phyloP scores from a whole-genome alignment of 2,329 filamentous ascomycete genomes.

The Tolypocladium tropicale region DNA sequence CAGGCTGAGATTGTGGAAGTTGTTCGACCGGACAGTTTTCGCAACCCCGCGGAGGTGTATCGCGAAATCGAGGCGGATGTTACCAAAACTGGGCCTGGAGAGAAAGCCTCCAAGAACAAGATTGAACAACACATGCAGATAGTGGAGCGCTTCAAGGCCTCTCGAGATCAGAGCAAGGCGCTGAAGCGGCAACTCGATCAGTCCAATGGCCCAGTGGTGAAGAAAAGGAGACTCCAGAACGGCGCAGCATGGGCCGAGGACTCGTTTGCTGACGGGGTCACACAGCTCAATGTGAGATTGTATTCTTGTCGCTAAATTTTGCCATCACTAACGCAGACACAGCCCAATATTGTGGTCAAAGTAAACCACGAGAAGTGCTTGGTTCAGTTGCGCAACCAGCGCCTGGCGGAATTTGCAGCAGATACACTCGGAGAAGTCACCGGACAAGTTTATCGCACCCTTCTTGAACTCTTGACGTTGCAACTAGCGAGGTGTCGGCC shows the following conservation, averaged over 20 bases:
- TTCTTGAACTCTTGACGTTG: slow-evolving; percentile 61
- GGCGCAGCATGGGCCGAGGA: slow-evolving; percentile 22
- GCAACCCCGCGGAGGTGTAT: slow-evolving; percentile 49
- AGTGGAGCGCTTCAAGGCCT: slow-evolving; percentile 39
- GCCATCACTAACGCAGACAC: slow-evolving; percentile 16
- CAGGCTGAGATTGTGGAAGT: slow-evolving; percentile 58
- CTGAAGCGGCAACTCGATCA: slow-evolving; percentile 42
- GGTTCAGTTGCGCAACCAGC: slow-evolving; percentile 71
- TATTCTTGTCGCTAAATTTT: background rate
- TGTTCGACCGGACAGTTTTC: slow-evolving; percentile 45
- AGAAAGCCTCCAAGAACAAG: slow-evolving; percentile 49
- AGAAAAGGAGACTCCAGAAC: slow-evolving; percentile 45
- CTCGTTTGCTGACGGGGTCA: slow-evolving; percentile 26
- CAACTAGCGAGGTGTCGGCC: slow-evolving; percentile 57
- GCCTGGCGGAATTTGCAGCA: slow-evolving; percentile 62
- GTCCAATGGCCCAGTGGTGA: slow-evolving; percentile 28
- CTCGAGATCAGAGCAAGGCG: slow-evolving; percentile 39
- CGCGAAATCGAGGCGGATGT: slow-evolving; percentile 54
- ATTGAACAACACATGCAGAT: slow-evolving; percentile 49
- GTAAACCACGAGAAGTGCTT: slow-evolving; percentile 80
- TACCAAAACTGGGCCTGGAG: slow-evolving; percentile 34
- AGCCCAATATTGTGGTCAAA: slow-evolving; percentile 65
- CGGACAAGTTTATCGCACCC: slow-evolving; percentile 64
- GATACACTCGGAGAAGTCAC: slow-evolving; percentile 64
- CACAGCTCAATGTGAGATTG: slow-evolving; percentile 42